These are phyloP conservation scores for Hysterangium stoloniferum DNA, from an alignment of 768 basidiomycete species.

Conservation along the genomic window DNA sequence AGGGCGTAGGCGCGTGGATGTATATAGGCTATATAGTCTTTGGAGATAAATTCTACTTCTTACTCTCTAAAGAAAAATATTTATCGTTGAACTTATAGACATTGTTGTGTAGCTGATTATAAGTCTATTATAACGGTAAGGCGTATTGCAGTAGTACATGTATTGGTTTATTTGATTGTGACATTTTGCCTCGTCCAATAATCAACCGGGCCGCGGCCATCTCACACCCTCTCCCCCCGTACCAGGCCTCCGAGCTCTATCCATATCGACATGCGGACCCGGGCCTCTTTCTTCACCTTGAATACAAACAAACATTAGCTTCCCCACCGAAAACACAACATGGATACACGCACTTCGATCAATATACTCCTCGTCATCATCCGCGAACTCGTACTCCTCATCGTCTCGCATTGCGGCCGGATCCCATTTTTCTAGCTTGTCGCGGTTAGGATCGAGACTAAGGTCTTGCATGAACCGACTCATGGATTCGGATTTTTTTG, in stretches of 20 bases:
- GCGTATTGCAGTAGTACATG: too few species aligned
- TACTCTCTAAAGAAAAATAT: too few species aligned
- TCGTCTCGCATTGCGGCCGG: slow-evolving; percentile 45
- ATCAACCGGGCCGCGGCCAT: slow-evolving; percentile 64
- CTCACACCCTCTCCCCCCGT: slow-evolving; percentile 47
- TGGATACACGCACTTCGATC: slow-evolving; percentile 53
- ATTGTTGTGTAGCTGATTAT: too few species aligned
- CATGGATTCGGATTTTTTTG: slow-evolving; percentile 69
- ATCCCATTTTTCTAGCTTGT: slow-evolving; percentile 56
- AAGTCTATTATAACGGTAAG: too few species aligned
- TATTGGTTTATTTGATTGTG: not conserved
- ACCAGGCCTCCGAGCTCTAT: slow-evolving; percentile 38
- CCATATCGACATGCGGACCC: slow-evolving; percentile 71
- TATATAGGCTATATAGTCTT: too few species aligned
- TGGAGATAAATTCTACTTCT: too few species aligned
- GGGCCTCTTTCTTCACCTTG: slow-evolving; percentile 65
- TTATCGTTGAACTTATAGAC: too few species aligned
- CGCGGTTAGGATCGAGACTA: slow-evolving; percentile 58
- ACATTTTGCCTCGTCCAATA: not conserved
- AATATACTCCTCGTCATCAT: slow-evolving; percentile 42
- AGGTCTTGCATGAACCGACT: slow-evolving; percentile 74
- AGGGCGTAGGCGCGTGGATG: not conserved
- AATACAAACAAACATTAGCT: slow-evolving; percentile 6
- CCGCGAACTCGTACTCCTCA: slow-evolving; percentile 44
- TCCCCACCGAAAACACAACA: not conserved